These are phyloP conservation scores for Penicillium sclerotiorum DNA, from an alignment of 2,329 filamentous ascomycete genomes.

Conservation along the genomic window DNA sequence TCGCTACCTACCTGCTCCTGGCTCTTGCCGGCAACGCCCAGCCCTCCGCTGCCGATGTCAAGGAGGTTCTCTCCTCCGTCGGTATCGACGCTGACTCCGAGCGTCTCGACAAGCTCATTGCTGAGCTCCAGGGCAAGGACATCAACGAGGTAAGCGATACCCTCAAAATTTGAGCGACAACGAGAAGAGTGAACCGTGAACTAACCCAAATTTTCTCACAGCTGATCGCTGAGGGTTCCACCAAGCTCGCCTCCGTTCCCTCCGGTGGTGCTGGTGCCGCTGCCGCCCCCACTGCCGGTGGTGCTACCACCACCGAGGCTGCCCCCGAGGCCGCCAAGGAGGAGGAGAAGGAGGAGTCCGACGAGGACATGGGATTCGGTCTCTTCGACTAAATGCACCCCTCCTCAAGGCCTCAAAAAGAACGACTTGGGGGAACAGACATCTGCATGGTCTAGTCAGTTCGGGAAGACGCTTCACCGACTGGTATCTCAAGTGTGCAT, in stretches of 20 bases:
- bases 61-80: conserved; percentile 85
- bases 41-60: conserved; percentile 84
- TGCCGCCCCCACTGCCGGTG: conserved; percentile 54
- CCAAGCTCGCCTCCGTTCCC: conserved; percentile 97
- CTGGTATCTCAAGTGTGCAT: conserved; percentile 32
- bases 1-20: conserved; percentile 98
- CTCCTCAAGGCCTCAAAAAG: conserved; percentile 34
- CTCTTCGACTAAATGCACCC: conserved; percentile 62
- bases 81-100: conserved; percentile 91
- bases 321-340: conserved; percentile 67
- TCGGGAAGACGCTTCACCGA: conserved; percentile 32
- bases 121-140: conserved; percentile 69
- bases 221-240: conserved; percentile 86
- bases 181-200: conserved; percentile 2
- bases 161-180: neutral
- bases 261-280: conserved; percentile 74
- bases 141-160: conserved; percentile 77
- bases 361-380: conserved; percentile 75
- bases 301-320: conserved; percentile 67
- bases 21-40: conserved; percentile 87
- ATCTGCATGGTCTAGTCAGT: conserved; percentile 36
- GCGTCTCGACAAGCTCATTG: conserved; percentile 81
- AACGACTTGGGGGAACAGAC: conserved; percentile 68
- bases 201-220: conserved; percentile 48
- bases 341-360: conserved; percentile 77